A percentile compares a stretch with the other conserved stretches of the same genome.
Conservation (phyloP, 208 protist genomes). For the Eutreptiella sp. region DNA sequence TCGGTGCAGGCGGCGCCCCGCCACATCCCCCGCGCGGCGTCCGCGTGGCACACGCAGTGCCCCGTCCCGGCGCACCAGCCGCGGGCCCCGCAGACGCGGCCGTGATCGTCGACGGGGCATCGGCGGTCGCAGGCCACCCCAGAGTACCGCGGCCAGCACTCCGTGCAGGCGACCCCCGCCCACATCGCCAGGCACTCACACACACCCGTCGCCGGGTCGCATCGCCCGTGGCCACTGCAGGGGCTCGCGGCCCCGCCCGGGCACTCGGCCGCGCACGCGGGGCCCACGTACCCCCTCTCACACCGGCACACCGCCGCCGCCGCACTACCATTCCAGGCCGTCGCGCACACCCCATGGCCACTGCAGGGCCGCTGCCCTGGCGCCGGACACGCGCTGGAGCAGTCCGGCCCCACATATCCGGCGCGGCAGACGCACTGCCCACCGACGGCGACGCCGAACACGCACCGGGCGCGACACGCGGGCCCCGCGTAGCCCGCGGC, state of each 20-base stretch:
- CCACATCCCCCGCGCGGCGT: neutral
- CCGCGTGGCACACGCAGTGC: neutral
- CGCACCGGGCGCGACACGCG: neutral
- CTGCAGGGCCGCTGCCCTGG: slow-evolving; percentile 6
- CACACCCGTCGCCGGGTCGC: slow-evolving; percentile 7
- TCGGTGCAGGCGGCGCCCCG: neutral
- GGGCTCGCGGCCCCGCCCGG: slow-evolving; percentile 14
- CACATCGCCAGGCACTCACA: slow-evolving; percentile 13
- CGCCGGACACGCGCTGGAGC: neutral
- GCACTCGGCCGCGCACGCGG: slow-evolving; percentile 18
- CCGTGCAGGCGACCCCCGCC: neutral
- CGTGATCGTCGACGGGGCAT: slow-evolving; percentile 2
- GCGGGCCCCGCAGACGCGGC: neutral
- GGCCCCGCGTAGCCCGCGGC: neutral
- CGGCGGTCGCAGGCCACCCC: slow-evolving; percentile 10
- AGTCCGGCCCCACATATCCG: slow-evolving; percentile 4
- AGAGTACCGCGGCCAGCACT: too few relatives aligned
- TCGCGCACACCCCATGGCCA: neutral
- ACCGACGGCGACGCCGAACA: neutral
- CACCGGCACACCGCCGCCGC: slow-evolving; percentile 4
- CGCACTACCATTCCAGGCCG: neutral
- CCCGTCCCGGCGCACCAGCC: neutral
- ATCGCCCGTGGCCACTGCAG: slow-evolving; percentile 21
- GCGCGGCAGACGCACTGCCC: slow-evolving; percentile 13
- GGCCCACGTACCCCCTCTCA: slow-evolving; percentile 10